Evolutionary conservation across 192 early-diverging fungal genomes (phyloP).

Genomic region (Coemansia sp.): DNA sequence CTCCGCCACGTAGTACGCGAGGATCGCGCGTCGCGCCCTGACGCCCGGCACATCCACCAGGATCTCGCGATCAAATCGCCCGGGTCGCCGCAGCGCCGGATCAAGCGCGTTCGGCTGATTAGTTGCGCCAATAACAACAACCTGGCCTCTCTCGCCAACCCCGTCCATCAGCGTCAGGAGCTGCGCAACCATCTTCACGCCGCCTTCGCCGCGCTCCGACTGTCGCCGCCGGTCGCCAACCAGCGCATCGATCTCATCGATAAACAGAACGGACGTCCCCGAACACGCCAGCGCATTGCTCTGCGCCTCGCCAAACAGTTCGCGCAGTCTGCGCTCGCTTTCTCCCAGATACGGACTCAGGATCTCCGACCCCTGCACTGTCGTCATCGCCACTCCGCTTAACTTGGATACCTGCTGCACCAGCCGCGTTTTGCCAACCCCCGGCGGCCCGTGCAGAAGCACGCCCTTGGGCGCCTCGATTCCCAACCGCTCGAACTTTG

Average conservation of each 20-base stretch:
- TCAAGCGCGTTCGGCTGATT: constrained; percentile 97
- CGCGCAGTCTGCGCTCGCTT: constrained; percentile 77
- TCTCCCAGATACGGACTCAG: constrained; percentile 84
- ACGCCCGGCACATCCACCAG: constrained; percentile 84
- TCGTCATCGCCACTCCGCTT: constrained; percentile 68
- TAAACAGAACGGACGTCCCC: constrained; percentile 82
- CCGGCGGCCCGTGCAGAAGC: constrained; percentile 90
- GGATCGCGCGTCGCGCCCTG: constrained; percentile 61
- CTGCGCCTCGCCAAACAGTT: constrained; percentile 71
- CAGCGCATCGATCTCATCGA: constrained; percentile 87
- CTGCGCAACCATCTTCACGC: constrained; percentile 92
- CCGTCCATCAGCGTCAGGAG: constrained; percentile 99
- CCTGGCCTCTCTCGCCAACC: constrained; percentile 92
- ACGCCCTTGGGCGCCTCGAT: constrained; percentile 87
- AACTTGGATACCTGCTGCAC: constrained; percentile 68
- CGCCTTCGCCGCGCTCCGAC: neutral
- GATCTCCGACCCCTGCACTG: constrained; percentile 82
- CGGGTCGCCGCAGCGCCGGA: constrained; percentile 91
- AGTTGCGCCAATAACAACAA: constrained; percentile 97
- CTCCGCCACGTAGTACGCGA: constrained; percentile 58
- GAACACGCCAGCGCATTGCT: constrained; percentile 22
- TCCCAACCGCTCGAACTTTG: constrained; percentile 61
- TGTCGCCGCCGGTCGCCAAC: constrained; percentile 30
- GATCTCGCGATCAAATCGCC: constrained; percentile 97
- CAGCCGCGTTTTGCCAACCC: constrained; percentile 92